Conservation (phyloP, 2,329 filamentous ascomycete species). For the Thermoascus crustaceus region DNA sequence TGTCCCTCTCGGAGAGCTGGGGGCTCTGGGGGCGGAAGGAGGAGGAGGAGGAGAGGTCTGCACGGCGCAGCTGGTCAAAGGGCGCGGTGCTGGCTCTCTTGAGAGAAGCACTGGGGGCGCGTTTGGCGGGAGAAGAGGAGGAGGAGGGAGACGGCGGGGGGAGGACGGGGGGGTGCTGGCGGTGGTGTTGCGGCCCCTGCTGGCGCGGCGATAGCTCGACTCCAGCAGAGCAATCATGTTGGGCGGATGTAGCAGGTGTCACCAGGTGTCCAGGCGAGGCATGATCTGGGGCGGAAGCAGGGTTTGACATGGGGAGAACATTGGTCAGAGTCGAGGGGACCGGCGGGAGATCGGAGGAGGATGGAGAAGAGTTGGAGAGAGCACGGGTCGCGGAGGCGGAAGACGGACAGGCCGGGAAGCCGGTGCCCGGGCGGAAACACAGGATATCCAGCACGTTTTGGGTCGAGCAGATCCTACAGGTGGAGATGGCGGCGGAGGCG, state of each 20-base stretch:
- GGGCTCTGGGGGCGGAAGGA: conserved; percentile 30
- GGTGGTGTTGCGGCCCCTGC: conserved; percentile 28
- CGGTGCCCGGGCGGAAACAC: no score
- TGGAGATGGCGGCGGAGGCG: conserved; percentile 1
- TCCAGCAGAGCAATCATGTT: conserved; percentile 29
- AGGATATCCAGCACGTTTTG: conserved; percentile 1
- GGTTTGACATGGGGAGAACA: conserved; percentile 45
- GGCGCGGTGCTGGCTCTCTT: conserved; percentile 9
- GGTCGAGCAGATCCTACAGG: conserved; percentile 1
- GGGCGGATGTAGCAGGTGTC: conserved; percentile 36
- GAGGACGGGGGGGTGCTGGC: conserved; percentile 13
- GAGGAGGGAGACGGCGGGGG: conserved; percentile 1
- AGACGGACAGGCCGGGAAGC: neutral
- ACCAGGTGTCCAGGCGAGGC: conserved; percentile 36
- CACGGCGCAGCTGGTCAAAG: conserved; percentile 4
- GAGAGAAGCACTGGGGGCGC: conserved; percentile 4
- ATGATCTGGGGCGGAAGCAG: conserved; percentile 36
- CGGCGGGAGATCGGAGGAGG: neutral
- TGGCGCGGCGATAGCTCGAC: conserved; percentile 19
- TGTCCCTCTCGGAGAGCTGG: conserved; percentile 54
- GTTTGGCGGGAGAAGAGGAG: neutral
- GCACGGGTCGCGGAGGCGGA: neutral
- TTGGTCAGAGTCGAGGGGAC: conserved; percentile 28
- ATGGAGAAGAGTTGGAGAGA: neutral
- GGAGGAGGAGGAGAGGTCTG: conserved; percentile 4